phyloP scores from a whole-genome alignment of 2,329 filamentous ascomycete genomes.

The Aspergillus uvarum region DNA sequence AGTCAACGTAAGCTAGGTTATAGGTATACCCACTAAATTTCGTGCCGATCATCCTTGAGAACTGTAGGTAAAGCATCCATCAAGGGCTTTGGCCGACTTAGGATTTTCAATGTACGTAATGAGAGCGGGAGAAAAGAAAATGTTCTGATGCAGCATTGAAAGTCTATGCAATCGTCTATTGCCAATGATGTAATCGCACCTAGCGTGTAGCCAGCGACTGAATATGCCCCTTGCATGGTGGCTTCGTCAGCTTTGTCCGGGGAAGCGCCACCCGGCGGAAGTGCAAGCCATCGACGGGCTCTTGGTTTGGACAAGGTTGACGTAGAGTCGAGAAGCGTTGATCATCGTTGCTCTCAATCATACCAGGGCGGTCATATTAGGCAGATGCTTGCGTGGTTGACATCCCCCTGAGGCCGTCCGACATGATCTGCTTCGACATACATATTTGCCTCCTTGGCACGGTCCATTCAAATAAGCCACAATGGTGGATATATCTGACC shows the following conservation, averaged over 20 bases:
- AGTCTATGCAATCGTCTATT: background rate
- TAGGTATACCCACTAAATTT: too few relatives aligned
- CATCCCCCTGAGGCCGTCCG: background rate
- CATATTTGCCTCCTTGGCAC: slow-evolving; percentile 2
- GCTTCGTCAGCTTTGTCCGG: background rate
- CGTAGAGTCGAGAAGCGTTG: background rate
- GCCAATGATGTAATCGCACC: background rate
- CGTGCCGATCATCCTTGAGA: too few relatives aligned
- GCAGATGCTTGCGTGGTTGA: background rate
- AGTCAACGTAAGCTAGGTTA: background rate
- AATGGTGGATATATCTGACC: too few relatives aligned
- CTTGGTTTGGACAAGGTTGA: background rate
- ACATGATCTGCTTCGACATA: background rate
- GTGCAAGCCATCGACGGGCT: background rate
- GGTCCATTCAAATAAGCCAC: background rate
- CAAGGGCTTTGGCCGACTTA: too few relatives aligned
- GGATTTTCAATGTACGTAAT: too few relatives aligned
- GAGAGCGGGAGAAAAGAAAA: background rate
- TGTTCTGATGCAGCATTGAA: background rate
- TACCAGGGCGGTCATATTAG: background rate
- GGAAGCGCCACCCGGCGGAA: background rate
- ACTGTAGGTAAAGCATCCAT: too few relatives aligned
- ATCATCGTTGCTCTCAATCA: background rate
- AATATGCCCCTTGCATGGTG: slow-evolving; percentile 2
- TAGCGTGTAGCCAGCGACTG: background rate